A percentile compares a stretch with the other conserved stretches of the same genome.
These are phyloP conservation scores for Clarireedia sp. DNA, from an alignment of 2,329 filamentous ascomycete species.

Conservation along the genomic window DNA sequence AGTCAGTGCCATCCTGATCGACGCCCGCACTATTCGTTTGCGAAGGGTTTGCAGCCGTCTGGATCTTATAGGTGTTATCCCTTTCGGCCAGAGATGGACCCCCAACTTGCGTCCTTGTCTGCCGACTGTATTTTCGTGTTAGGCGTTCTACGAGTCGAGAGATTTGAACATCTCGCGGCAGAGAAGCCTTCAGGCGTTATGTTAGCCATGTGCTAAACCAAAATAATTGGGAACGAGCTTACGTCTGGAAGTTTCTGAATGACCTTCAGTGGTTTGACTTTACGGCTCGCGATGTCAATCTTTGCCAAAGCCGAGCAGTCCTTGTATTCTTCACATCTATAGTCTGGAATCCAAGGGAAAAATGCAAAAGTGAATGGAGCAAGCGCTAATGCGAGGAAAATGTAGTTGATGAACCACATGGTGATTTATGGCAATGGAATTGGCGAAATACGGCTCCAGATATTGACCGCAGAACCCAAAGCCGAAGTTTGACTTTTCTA, in stretches of 20 bases:
- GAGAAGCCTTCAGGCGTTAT: conserved; percentile 7
- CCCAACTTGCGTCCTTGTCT: conserved; percentile 6
- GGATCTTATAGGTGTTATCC: conserved; percentile 16
- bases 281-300: background rate
- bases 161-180: conserved; percentile 18
- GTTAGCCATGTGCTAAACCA: background rate
- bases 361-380: conserved; percentile 19
- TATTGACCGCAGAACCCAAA: too few species aligned
- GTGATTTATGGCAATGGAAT: background rate
- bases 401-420: background rate
- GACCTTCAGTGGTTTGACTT: conserved; percentile 11
- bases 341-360: conserved; percentile 22
- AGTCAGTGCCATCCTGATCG: conserved; percentile 57
- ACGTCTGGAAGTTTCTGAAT: conserved; percentile 18
- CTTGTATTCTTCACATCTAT: conserved; percentile 14
- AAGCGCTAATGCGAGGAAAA: background rate
- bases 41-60: conserved; percentile 32
- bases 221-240: background rate
- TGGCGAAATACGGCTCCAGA: background rate
- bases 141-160: conserved; percentile 17
- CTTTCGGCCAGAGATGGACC: conserved; percentile 16
- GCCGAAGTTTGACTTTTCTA: too few species aligned
- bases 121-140: conserved; percentile 21
- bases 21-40: conserved; percentile 45
- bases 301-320: background rate